Conservation (phyloP, 768 basidiomycete species). For the Trametes sanguinea region DNA sequence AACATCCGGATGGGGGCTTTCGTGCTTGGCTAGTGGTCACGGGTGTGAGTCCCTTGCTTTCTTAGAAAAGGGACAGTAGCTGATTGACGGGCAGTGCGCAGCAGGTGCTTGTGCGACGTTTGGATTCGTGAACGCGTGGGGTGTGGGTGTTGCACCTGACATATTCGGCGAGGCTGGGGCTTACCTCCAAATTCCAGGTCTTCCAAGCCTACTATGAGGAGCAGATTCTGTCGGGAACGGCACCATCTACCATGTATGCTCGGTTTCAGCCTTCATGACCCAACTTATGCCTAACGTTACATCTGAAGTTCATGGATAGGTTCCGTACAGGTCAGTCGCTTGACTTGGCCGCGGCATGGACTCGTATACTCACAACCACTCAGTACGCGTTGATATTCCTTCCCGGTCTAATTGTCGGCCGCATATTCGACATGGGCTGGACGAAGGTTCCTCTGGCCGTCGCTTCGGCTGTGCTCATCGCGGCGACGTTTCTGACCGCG, state of each 20-base stretch:
- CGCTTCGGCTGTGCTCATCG: constrained; percentile 50
- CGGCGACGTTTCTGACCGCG: constrained; percentile 59
- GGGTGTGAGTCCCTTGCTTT: not conserved
- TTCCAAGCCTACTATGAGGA: constrained; percentile 73
- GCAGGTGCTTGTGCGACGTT: constrained; percentile 44
- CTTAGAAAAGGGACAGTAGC: not conserved
- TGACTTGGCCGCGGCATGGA: not conserved
- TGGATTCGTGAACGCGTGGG: constrained; percentile 73
- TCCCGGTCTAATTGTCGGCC: constrained; percentile 60
- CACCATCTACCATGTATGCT: constrained; percentile 60
- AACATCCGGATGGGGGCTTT: not conserved
- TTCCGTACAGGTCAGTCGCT: constrained; percentile 36
- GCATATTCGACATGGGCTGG: constrained; percentile 72
- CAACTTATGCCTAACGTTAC: not conserved
- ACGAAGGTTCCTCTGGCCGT: constrained; percentile 50
- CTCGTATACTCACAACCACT: not conserved
- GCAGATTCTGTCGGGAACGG: constrained; percentile 45
- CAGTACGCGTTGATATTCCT: constrained; percentile 63
- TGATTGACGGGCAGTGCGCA: not conserved
- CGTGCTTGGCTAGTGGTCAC: not conserved
- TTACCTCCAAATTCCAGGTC: constrained; percentile 39
- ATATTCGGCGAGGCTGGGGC: constrained; percentile 24
- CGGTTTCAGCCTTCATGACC: not conserved
- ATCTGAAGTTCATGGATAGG: constrained; percentile 73
- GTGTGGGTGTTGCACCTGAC: constrained; percentile 40